Evolutionary conservation across 495 filamentous ascomycete species (phyloP).

Genomic region (Viridothelium virens): DNA sequence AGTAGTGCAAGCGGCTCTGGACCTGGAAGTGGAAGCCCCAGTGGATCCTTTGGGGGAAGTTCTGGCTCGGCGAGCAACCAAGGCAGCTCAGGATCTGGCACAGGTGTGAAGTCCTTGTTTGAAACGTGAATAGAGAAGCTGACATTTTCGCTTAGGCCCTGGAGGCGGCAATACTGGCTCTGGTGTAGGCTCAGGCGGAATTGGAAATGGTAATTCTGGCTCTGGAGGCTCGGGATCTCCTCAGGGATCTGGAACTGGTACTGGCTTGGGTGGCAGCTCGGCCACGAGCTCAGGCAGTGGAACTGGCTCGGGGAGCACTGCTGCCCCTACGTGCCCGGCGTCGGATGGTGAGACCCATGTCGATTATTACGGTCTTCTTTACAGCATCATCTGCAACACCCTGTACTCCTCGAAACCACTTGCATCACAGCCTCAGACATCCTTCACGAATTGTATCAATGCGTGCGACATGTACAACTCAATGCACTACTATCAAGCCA

Average conservation of each 20-base stretch:
- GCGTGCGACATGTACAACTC: constrained; percentile 26
- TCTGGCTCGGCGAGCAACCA: background rate
- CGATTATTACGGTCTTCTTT: constrained; percentile 16
- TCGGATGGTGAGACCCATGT: constrained; percentile 9
- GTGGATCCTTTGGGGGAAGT: background rate
- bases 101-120: background rate
- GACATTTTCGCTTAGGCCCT: background rate
- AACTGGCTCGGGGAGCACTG: constrained; percentile 12
- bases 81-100: background rate
- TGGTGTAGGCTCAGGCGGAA: background rate
- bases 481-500: constrained; percentile 16
- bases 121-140: too few relatives aligned
- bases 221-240: constrained; percentile 5
- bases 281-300: constrained; percentile 10
- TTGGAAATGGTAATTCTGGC: background rate
- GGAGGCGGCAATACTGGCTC: background rate
- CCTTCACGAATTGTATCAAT: constrained; percentile 17
- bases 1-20: too few relatives aligned
- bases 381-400: constrained; percentile 20
- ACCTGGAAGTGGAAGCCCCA: background rate
- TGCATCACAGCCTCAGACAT: constrained; percentile 12
- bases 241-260: background rate
- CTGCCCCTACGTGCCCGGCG: constrained; percentile 17
- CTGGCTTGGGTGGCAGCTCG: constrained; percentile 1
- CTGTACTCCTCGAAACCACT: constrained; percentile 17